These are phyloP conservation scores for Mortierella sp. DNA, from an alignment of 371 early-diverging fungal species.

Conservation along the genomic window DNA sequence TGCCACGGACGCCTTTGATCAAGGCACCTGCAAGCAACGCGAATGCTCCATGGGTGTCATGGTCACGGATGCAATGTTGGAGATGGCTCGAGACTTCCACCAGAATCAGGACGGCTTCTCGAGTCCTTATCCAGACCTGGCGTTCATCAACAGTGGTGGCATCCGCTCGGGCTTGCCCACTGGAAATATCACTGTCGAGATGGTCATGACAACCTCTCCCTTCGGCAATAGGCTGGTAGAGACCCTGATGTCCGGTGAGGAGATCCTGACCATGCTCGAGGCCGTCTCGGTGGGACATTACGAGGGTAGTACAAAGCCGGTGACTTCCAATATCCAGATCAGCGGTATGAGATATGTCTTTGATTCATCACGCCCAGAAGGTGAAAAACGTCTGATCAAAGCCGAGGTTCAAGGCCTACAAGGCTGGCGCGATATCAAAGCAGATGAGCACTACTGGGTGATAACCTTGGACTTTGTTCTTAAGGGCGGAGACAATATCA, in stretches of 20 bases:
- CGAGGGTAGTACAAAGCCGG: conserved; percentile 18
- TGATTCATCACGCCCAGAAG: conserved; percentile 5
- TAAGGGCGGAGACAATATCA: conserved; percentile 66
- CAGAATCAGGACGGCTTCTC: background rate
- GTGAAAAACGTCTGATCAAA: conserved; percentile 7
- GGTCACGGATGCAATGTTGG: conserved; percentile 66
- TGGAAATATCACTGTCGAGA: conserved; percentile 61
- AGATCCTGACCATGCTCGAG: conserved; percentile 54
- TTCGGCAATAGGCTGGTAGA: conserved; percentile 63
- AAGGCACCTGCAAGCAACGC: conserved; percentile 49
- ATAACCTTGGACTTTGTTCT: conserved; percentile 62
- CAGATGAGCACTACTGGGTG: conserved; percentile 53
- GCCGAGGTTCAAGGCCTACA: conserved; percentile 14
- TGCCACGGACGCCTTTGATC: conserved; percentile 54
- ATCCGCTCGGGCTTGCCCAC: conserved; percentile 58
- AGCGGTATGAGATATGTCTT: conserved; percentile 19
- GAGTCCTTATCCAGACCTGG: conserved; percentile 20
- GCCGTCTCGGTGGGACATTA: conserved; percentile 25
- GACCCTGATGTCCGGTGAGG: conserved; percentile 55
- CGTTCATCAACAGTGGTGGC: conserved; percentile 63
- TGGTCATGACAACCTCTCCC: conserved; percentile 60
- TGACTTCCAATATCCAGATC: conserved; percentile 52
- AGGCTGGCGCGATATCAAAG: conserved; percentile 9
- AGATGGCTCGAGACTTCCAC: conserved; percentile 7
- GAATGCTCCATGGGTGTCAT: conserved; percentile 69